Base-by-base conservation (phyloP, 225 moss, liverwort and hornwort genomes). In the Rhytidiadelphus loreus region DNA sequence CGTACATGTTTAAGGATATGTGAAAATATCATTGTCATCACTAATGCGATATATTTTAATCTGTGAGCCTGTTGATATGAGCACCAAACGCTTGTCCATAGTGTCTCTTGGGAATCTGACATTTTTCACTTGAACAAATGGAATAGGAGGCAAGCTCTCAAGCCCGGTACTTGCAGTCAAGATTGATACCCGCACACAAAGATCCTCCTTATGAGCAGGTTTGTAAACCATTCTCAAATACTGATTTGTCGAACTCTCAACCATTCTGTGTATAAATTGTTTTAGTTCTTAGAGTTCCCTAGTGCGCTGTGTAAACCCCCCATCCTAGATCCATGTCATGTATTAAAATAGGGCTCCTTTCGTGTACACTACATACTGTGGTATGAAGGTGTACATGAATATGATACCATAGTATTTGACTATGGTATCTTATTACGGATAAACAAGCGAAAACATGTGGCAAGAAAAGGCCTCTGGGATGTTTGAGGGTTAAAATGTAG, bases 151-250 rank as follows among this genome's bases (percentile, higher is more conserved):
- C 90, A 89, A 99, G 99, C 91, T 99, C 99, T 82, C 97, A 97
- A 90, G 95, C 99, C 33, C 93, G 99, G 77, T 99, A 99, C 90
- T 91, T 99, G 92, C 96, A 99, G 86, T 91, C 99, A 81, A 96
- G 99, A 88, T 89, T 99, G 81, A 96, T 99, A 95, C 96, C 96
- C 44, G 96, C 96, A 73, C 97, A 96, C 90, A 99, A 99, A 92
- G 99, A 99, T 86, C 96, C 97, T 82, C 86, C 95, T 62, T 95
- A 93, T 88, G 99, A 99, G 88, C 99, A 98, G 97, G 98, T 98
- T 87, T 46, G 92, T 84, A 56, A 33, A 21, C 63, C 39, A 57
- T 78, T 48, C 66, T 41, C 33, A 35, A 83, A 41, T 26, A 50
- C 33, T 32, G 29, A 32, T 80, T 79, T 66, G 26, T 39, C 43